Evolutionary conservation across 2,329 filamentous ascomycete genomes (phyloP).

Genomic region (Drechmeria coniospora): DNA sequence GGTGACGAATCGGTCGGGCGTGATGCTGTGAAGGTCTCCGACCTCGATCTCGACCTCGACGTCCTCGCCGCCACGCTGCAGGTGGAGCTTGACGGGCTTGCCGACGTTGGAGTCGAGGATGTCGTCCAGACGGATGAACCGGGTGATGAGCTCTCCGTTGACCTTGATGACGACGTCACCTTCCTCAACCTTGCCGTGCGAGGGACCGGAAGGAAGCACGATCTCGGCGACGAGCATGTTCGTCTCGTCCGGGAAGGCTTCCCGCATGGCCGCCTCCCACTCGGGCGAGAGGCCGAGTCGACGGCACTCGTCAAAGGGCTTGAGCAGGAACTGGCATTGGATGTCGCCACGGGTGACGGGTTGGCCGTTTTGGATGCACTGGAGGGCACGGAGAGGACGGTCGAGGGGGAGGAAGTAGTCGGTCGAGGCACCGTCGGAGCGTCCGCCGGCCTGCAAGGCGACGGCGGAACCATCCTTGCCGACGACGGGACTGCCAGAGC

Average conservation of each 20-base stretch:
- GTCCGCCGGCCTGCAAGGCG: constrained; percentile 83
- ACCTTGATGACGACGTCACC: constrained; percentile 89
- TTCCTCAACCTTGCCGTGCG: constrained; percentile 74
- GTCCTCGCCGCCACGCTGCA: constrained; percentile 81
- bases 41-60: constrained; percentile 73
- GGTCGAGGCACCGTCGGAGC: constrained; percentile 87
- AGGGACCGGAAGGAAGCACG: constrained; percentile 79
- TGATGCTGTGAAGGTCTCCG: constrained; percentile 84
- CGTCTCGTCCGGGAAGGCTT: constrained; percentile 78
- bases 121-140: constrained; percentile 82
- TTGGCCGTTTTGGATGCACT: constrained; percentile 65
- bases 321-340: constrained; percentile 91
- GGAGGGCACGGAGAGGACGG: constrained; percentile 70
- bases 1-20: constrained; percentile 86
- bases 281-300: constrained; percentile 69
- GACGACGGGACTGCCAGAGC: constrained; percentile 95
- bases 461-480: constrained; percentile 88
- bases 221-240: constrained; percentile 97
- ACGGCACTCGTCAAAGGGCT: constrained; percentile 93
- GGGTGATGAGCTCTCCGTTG: constrained; percentile 82
- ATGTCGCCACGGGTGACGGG: constrained; percentile 86
- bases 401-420: constrained; percentile 96
- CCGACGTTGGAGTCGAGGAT: constrained; percentile 82
- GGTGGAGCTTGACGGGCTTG: constrained; percentile 58
- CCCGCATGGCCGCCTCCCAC: constrained; percentile 75